Base-by-base conservation (phyloP, 2,329 filamentous ascomycete species). In the Hypoxylon sp. region DNA sequence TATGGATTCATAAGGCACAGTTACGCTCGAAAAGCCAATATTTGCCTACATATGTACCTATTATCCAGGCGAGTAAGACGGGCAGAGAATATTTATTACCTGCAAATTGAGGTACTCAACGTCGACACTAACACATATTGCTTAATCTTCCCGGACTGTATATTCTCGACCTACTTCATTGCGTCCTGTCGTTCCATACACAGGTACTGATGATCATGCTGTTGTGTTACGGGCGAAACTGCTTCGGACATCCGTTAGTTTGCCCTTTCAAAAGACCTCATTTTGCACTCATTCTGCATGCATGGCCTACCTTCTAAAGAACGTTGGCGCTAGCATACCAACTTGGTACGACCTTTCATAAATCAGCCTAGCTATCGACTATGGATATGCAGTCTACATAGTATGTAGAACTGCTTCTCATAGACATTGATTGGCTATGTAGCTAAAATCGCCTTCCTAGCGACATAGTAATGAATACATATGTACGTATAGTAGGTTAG, bases 231-330 rank as follows among this genome's bases (percentile, higher is more conserved):
- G 48, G 33, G 42, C 35, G 17, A 59, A 35, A 47, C 33, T 48
- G 55, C 48, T 17, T 51, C 66, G 66, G 66, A 69, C 58, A 55
- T 69, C 66, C 66, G 66, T 59, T 19, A 39, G 33, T 19, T 24
- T 33, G 26, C 31, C 17, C 50, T 22, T 47, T 31, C 17, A 48
- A 37, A 59, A 42, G 54, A 17, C 26, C 54, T 26, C 39, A 55
- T 51, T 60, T 35, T 22, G 31, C 52, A 53, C 54, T 26, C 39
- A 55, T 51, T 60, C 44, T 22, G 42, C 39, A 58, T 58, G 46
- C 51, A 63, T 52, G 44, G 39, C 42, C 37, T 39, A 14, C 19
- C 37, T 29, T 57, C 42, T 46, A 29, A 11, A 29, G 11, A 50
- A 44, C 39, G 39, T 44, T 44, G 39, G 39, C 19, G 5, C 39